A percentile compares a stretch with the other conserved stretches of the same genome.
phyloP scores from a whole-genome alignment of 352 stramenopile species.

The Phytophthora tentaculata region DNA sequence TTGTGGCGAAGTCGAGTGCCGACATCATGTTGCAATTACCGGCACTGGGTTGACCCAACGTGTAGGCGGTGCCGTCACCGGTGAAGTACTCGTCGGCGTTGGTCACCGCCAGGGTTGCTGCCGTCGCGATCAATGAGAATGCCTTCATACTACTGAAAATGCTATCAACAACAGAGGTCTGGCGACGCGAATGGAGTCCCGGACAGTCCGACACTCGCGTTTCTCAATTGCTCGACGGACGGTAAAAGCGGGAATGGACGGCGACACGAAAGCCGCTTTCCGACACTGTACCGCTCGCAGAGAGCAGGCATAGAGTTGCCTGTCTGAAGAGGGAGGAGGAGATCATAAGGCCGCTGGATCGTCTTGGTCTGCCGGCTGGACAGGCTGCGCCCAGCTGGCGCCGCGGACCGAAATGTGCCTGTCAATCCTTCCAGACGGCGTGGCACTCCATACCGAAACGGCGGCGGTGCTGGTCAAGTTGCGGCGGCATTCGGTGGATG shows the following conservation, averaged over 20 bases:
- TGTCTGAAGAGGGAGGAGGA: conserved; percentile 15
- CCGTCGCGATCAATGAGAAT: not conserved
- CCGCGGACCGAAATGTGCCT: conserved; percentile 19
- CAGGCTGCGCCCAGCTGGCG: conserved; percentile 26
- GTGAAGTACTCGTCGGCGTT: conserved; percentile 46
- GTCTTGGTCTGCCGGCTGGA: conserved; percentile 16
- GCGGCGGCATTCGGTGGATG: conserved; percentile 7
- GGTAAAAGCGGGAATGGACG: conserved; percentile 32
- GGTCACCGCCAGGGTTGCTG: conserved; percentile 2
- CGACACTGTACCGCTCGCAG: no score
- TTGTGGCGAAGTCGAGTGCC: conserved; percentile 34
- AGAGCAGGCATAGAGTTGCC: conserved; percentile 16
- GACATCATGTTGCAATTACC: conserved; percentile 67
- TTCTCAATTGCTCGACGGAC: conserved; percentile 27
- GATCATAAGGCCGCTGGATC: conserved; percentile 5
- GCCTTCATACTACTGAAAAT: conserved; percentile 17
- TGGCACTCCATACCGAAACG: conserved; percentile 22
- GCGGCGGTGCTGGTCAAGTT: conserved; percentile 2
- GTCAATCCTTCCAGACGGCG: conserved; percentile 8
- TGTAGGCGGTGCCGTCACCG: conserved; percentile 56
- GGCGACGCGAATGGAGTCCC: conserved; percentile 16
- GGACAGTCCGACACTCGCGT: conserved; percentile 2
- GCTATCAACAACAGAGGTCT: not conserved
- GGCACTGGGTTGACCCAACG: conserved; percentile 37
- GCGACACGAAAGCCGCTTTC: conserved; percentile 15